These are phyloP conservation scores for Irpex rosettiformis DNA, from an alignment of 1,284 basidiomycete species.

Conservation along the genomic window DNA sequence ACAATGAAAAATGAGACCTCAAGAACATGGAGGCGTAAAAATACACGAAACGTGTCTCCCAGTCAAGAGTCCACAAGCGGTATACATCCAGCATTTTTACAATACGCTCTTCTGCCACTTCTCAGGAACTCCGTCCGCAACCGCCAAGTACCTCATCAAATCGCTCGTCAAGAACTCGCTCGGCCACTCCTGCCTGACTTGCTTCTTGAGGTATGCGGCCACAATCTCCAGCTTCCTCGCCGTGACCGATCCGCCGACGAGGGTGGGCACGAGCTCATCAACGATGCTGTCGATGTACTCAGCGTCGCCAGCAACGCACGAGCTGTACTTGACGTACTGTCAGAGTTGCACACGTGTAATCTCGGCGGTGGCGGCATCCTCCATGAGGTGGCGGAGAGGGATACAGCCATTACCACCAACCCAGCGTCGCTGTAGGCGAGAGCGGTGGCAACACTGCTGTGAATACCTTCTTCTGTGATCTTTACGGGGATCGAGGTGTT, in stretches of 20 bases:
- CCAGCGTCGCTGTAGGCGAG: constrained; percentile 94
- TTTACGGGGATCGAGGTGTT: constrained; percentile 83
- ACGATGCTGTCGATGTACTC: constrained; percentile 78
- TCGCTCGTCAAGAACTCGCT: constrained; percentile 93
- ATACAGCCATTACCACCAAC: constrained; percentile 97
- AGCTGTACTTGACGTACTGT: constrained; percentile 91
- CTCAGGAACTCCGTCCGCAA: constrained; percentile 66
- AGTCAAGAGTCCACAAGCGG: not conserved
- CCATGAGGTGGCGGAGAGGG: constrained; percentile 94
- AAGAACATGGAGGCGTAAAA: not conserved
- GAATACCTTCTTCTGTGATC: constrained; percentile 83
- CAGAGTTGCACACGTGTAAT: constrained; percentile 96
- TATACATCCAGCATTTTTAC: constrained; percentile 23
- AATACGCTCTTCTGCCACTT: constrained; percentile 44
- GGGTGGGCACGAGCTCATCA: constrained; percentile 72
- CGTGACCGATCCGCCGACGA: constrained; percentile 73
- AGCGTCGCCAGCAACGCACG: constrained; percentile 69
- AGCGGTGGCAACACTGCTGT: constrained; percentile 80
- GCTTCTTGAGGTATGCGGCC: constrained; percentile 80
- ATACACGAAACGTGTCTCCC: not conserved
- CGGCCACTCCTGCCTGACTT: constrained; percentile 82
- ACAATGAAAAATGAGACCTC: not conserved
- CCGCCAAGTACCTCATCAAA: constrained; percentile 75
- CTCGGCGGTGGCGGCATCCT: constrained; percentile 97
- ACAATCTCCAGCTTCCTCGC: constrained; percentile 78